Evolutionary conservation across 768 basidiomycete species (phyloP), one percentile per base, ranked within the genome.

Genomic region (Lepiota brunneoincarnata): DNA sequence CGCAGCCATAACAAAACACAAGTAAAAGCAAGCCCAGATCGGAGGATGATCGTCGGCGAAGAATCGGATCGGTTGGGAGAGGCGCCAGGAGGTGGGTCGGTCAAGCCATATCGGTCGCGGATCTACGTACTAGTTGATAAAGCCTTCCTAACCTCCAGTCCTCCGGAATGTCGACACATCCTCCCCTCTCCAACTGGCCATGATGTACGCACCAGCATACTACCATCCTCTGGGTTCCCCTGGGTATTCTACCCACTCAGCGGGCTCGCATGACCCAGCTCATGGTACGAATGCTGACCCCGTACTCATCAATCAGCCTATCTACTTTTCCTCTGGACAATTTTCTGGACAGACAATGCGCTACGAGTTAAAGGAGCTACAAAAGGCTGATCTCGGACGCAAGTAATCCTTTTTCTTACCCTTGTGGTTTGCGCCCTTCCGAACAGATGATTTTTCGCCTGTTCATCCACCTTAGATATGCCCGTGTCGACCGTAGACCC

Each of bases 371-470:
- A 61, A 71, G 51, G 86, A 84, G 71, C 66, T 83, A 11, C 86
- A 87, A 60, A 83, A 83, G 55, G 84, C 86, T 4, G 74, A 84
- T 60, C 70, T 86, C 26, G 84, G 84, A n/a, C 71, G 86, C 68
- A 87, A 87, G 84, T 86, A 62, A 71, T 65, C 21, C 15, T 45
- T 55, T 37, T 58, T 36, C 53, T 26, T 53, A 11, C 18, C 12
- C n/a, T 51, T 54, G 44, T 59, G 40, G 15, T 35, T 55, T 55
- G 48, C 51, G 58, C 15, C 47, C 17, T 50, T 42, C 23, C 31
- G 31, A 31, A 31, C 31, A 31, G 31, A 31, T 31, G 31, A 31
- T 31, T 51, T 52, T 52, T 47, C 55, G 34, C 38, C 37, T 42
- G 53, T 38, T 49, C 28, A 43, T 23, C 20, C 21, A 50, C 23